These are phyloP conservation scores for Trichoderma lentiforme DNA, from an alignment of 2,329 filamentous ascomycete genomes.

Conservation along the genomic window DNA sequence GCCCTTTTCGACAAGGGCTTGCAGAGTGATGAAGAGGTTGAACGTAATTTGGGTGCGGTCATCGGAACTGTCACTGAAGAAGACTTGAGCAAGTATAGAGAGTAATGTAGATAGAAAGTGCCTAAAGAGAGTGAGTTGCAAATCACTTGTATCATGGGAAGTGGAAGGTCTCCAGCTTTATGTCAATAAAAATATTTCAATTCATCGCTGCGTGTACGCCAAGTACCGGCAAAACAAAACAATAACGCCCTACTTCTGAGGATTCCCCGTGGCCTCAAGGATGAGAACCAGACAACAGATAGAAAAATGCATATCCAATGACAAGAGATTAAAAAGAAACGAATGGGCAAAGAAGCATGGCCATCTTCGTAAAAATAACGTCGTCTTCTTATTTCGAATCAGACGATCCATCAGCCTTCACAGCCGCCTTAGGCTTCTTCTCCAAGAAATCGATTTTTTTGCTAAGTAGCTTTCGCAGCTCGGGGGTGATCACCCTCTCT, in stretches of 20 bases:
- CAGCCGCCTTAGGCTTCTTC: conserved; percentile 30
- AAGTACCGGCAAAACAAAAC: neutral
- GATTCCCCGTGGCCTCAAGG: neutral
- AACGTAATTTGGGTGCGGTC: neutral
- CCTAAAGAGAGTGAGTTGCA: neutral
- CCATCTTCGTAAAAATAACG: neutral
- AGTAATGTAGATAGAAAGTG: neutral
- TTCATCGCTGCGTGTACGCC: neutral
- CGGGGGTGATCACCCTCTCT: conserved; percentile 53
- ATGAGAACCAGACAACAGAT: neutral
- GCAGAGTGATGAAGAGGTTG: neutral
- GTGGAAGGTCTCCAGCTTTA: neutral
- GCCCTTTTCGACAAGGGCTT: neutral
- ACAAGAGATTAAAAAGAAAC: neutral
- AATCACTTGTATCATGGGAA: neutral
- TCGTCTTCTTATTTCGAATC: conserved; percentile 21
- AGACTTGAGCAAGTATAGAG: neutral
- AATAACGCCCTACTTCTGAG: neutral
- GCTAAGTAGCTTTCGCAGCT: conserved; percentile 53
- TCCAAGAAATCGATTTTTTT: conserved; percentile 44
- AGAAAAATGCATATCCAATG: neutral
- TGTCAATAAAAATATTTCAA: neutral
- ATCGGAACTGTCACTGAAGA: neutral
- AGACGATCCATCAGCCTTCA: conserved; percentile 37
- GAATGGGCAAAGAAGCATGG: neutral